Evolutionary conservation across 2,329 filamentous ascomycete genomes (phyloP).

Genomic region (Xylaria sp.): DNA sequence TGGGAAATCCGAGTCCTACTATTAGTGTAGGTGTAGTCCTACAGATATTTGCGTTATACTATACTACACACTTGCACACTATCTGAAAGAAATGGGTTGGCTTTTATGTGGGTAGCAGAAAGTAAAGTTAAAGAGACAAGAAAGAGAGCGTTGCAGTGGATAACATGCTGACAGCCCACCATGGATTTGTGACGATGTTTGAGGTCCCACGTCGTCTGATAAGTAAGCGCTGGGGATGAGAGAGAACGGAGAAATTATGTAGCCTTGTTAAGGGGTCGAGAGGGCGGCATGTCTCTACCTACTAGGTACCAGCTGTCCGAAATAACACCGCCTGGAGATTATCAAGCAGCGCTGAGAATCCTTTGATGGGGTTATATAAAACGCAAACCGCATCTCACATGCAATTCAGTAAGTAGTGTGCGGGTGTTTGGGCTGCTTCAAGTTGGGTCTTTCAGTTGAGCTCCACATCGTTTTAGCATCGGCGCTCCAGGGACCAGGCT

Average conservation of each 20-base stretch:
- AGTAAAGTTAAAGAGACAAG: too few relatives aligned
- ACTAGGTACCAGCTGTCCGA: not conserved
- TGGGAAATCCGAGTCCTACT: conserved; percentile 19
- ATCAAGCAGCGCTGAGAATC: not conserved
- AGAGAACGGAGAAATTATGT: too few relatives aligned
- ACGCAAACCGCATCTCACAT: not conserved
- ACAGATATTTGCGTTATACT: not conserved
- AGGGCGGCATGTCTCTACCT: too few relatives aligned
- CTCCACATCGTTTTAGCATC: not conserved
- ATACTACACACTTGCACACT: not conserved
- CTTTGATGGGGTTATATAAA: not conserved
- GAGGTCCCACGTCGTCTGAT: too few relatives aligned
- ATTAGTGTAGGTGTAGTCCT: not conserved
- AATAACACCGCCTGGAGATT: not conserved
- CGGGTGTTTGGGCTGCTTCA: not conserved
- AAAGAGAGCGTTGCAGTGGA: too few relatives aligned
- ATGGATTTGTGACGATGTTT: not conserved
- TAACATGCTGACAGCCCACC: not conserved
- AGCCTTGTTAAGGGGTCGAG: too few relatives aligned
- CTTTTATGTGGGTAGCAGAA: not conserved
- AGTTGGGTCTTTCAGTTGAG: not conserved
- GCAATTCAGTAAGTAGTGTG: too few relatives aligned
- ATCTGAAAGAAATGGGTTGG: not conserved
- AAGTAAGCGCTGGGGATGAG: too few relatives aligned
- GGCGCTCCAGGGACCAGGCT: not conserved